phyloP scores from a whole-genome alignment of 169 alveolate species.

The Amoebophrya sp. region DNA sequence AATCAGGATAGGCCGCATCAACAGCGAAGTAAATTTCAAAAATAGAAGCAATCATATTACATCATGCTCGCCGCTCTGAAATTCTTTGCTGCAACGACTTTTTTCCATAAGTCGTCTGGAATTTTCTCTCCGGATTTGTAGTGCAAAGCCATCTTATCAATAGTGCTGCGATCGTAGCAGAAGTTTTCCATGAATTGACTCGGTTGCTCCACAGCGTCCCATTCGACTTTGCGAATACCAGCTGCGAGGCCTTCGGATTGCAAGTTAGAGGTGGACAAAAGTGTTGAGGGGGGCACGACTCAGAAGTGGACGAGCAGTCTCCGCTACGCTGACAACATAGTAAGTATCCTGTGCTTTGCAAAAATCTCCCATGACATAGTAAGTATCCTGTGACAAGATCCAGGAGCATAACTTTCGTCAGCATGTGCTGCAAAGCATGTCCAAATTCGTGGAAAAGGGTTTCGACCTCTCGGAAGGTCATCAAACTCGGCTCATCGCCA shows the following conservation, averaged over 20 bases:
- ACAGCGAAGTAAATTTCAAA: no score
- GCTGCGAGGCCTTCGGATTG: background rate
- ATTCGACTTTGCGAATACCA: slow-evolving; percentile 13
- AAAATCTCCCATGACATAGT: no score
- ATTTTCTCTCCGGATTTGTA: background rate
- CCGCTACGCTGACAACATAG: no score
- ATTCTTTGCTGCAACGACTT: background rate
- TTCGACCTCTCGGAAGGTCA: slow-evolving; percentile 34
- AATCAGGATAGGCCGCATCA: no score
- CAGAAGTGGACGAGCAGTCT: no score
- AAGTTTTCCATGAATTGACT: slow-evolving; percentile 35
- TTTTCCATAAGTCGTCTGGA: background rate
- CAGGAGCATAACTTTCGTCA: no score
- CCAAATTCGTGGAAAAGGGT: slow-evolving; percentile 40
- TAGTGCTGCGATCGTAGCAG: background rate
- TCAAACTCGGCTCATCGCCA: no score
- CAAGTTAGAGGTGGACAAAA: no score
- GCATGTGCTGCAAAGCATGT: slow-evolving; percentile 40
- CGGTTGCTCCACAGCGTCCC: slow-evolving; percentile 43
- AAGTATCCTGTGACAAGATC: no score
- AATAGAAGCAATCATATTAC: no score
- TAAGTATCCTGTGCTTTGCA: no score
- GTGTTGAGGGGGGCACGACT: no score
- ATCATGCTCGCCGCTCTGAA: slow-evolving; percentile 5
- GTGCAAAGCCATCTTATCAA: slow-evolving; percentile 19